Percentiles rank a stretch among this genome's conserved stretches.
phyloP scores from a whole-genome alignment of 441 rosid species.

The Gossypium laxum region DNA sequence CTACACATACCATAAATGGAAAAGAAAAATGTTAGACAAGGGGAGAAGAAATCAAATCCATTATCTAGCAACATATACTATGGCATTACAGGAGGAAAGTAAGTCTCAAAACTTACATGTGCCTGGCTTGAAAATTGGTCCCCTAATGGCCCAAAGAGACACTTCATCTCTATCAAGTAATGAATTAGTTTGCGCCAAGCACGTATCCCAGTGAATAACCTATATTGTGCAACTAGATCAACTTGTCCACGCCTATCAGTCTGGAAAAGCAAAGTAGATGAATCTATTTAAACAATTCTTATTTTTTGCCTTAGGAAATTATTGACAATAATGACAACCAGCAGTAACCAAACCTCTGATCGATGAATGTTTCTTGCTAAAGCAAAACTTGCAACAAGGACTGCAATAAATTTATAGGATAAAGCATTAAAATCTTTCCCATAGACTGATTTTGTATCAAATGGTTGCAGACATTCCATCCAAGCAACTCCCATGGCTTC shows the following conservation, averaged over 20 bases:
- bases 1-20: conserved; percentile 30
- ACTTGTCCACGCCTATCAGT: conserved; percentile 83
- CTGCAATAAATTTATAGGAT: conserved; percentile 87
- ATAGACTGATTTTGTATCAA: conserved; percentile 83
- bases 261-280: conserved; percentile 32
- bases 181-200: conserved; percentile 90
- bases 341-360: conserved; percentile 60
- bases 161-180: conserved; percentile 68
- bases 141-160: conserved; percentile 78
- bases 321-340: conserved; percentile 15
- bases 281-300: conserved; percentile 8
- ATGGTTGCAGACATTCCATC: conserved; percentile 97
- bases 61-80: conserved; percentile 10
- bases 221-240: conserved; percentile 52
- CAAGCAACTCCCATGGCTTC: conserved; percentile 99
- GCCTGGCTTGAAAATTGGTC: conserved; percentile 47
- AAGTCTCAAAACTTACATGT: conserved; percentile 37
- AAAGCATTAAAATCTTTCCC: conserved; percentile 95
- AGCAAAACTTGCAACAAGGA: conserved; percentile 98
- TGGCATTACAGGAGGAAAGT: background rate
- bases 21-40: conserved; percentile 3
- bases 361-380: conserved; percentile 95
- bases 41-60: conserved; percentile 7
- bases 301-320: conserved; percentile 8
- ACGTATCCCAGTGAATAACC: conserved; percentile 52